Base-by-base conservation (phyloP, 306 rosid genomes). In the Prunus mume region DNA sequence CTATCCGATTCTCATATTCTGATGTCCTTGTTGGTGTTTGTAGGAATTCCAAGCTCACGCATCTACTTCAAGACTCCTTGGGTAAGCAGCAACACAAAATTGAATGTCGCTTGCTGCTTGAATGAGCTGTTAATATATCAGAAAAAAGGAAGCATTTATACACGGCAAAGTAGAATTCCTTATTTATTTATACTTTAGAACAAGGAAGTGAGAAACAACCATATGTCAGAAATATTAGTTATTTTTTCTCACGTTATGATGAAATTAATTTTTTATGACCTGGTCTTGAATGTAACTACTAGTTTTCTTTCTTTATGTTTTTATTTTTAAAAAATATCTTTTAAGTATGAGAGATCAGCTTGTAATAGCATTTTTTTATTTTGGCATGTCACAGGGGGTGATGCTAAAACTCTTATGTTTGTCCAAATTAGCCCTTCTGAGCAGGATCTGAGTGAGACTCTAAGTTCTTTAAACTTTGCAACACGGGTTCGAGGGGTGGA, bases 351-450 rank as follows among this genome's bases (percentile, higher is more conserved):
- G 70, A 27, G 70, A 27, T 28, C 45, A 9, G 24, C 2, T 10
- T 27, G 58, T 69, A 50, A 69, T 69, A 25, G 13, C 24, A 1
- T 17, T 18, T 9, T 6, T 45, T 24, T 50, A 14, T 46, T 64
- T 71, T 70, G 14, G 18, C 25, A 45, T 61, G 65, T 43, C 28
- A n/a, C 66, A 63, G 82, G 82, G 41, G 82, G 82, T 18, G 77
- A 78, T 70, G 76, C 82, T 32, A 78, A 78, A 69, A 78, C 77
- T 38, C 66, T 78, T 41, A 78, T 78, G 82, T 78, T 78, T 71
- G 72, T 78, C 30, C 82, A 78, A 62, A 69, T 78, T 34, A 78
- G 69, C 55, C 77, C 82, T 25, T 75, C 78, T 28, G 78, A 75
- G 71, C 46, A 75, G 70, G 78, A 75, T 18, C 20, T 75, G 12